phyloP scores from a whole-genome alignment of 106 monocot species.

The Posidonia australis region DNA sequence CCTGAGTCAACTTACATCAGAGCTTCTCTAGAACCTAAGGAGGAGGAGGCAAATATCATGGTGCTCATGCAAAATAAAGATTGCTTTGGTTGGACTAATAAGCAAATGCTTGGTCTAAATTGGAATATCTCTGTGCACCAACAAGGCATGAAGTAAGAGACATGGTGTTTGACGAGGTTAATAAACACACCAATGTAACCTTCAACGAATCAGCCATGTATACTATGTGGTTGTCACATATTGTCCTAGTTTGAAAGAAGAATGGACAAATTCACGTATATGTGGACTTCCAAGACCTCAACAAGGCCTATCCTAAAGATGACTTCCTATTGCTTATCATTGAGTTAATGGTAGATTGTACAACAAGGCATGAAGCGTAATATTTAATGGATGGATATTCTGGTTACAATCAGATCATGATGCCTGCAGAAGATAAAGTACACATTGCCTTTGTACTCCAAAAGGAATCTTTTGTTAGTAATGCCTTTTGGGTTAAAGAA shows the following conservation, averaged over 20 bases:
- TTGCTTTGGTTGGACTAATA: slow-evolving; percentile 3
- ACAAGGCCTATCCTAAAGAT: slow-evolving; percentile 3
- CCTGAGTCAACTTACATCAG: too few relatives aligned
- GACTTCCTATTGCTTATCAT: slow-evolving; percentile 2
- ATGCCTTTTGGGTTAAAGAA: too few relatives aligned
- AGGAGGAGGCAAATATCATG: not conserved
- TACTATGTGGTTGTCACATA: not conserved
- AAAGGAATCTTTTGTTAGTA: too few relatives aligned
- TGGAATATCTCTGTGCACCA: not conserved
- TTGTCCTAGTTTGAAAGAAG: slow-evolving; percentile 3
- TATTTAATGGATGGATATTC: not conserved
- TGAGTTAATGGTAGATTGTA: not conserved
- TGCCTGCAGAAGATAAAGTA: too few relatives aligned
- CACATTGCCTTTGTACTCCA: too few relatives aligned
- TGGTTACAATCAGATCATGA: not conserved
- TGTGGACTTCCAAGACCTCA: not conserved
- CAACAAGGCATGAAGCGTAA: not conserved
- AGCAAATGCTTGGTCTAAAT: not conserved
- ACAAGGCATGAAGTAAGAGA: not conserved
- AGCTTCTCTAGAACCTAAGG: too few relatives aligned
- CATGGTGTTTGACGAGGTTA: not conserved
- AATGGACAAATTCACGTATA: not conserved
- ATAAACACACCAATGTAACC: not conserved
- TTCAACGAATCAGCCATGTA: not conserved
- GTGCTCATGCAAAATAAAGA: not conserved